phyloP scores from a whole-genome alignment of 805 yeast species.

The Metschnikowia continentalis region DNA sequence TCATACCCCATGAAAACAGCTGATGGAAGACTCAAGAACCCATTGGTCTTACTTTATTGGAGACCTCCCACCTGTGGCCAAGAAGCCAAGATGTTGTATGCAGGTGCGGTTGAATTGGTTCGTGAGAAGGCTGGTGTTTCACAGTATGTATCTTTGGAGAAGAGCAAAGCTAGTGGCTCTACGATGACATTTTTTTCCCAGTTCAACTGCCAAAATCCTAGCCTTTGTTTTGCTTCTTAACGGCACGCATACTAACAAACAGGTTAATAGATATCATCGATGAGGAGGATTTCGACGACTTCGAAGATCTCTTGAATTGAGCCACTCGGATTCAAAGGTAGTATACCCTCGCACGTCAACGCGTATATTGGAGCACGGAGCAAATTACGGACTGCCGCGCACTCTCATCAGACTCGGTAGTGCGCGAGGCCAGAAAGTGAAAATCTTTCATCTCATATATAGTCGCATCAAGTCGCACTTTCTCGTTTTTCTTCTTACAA shows the following conservation, averaged over 20 bases:
- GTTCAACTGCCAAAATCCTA: too few relatives aligned
- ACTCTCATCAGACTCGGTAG: neutral
- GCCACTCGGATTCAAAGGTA: neutral
- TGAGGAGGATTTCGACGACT: conserved; percentile 64
- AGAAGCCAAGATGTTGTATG: conserved; percentile 80
- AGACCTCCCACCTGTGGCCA: conserved; percentile 84
- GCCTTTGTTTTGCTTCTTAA: neutral
- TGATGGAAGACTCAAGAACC: conserved; percentile 73
- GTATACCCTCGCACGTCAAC: neutral
- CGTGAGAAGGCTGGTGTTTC: conserved; percentile 77
- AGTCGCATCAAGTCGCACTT: conserved; percentile 5
- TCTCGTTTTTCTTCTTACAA: conserved; percentile 5
- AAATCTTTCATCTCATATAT: conserved; percentile 20
- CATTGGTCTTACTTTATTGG: conserved; percentile 81
- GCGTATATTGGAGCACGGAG: conserved; percentile 3
- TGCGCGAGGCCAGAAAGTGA: conserved; percentile 10
- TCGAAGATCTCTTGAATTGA: conserved; percentile 33
- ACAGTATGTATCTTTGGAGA: conserved; percentile 32
- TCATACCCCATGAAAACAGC: conserved; percentile 66
- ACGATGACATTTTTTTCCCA: too few relatives aligned
- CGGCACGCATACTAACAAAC: conserved; percentile 18
- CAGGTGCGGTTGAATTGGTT: conserved; percentile 81
- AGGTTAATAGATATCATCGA: conserved; percentile 60
- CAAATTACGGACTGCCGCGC: conserved; percentile 3
- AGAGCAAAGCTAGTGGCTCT: too few relatives aligned